These are phyloP conservation scores for Naganishia albida DNA, from an alignment of 1,284 basidiomycete genomes.

Conservation along the genomic window DNA sequence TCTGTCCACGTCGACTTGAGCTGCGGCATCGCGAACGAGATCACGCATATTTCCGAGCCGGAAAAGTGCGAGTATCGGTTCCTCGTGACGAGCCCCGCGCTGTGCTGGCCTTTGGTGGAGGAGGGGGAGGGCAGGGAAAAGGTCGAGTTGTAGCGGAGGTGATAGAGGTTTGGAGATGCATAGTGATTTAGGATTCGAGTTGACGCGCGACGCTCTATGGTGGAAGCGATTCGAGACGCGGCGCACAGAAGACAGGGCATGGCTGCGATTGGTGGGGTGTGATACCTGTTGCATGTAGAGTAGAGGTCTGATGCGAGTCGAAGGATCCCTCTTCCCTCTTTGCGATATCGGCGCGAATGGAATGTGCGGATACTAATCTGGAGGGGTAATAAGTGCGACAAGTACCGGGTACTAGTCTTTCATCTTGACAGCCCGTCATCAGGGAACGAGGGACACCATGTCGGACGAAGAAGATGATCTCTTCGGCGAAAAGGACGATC, in stretches of 20 bases:
- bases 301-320: too few species aligned
- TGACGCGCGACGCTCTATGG: too few species aligned
- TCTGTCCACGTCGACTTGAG: conserved; percentile 59
- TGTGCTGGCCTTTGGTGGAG: conserved; percentile 68
- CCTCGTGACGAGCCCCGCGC: conserved; percentile 80
- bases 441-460: conserved; percentile 23
- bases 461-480: conserved; percentile 29
- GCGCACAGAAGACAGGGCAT: too few species aligned
- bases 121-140: conserved; percentile 12
- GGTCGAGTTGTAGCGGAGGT: conserved; percentile 27
- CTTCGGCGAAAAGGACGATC: conserved; percentile 29
- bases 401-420: too few species aligned
- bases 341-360: too few species aligned
- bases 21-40: conserved; percentile 82
- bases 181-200: not conserved
- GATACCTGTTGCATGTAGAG: too few species aligned
- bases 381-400: too few species aligned
- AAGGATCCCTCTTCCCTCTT: too few species aligned
- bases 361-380: too few species aligned
- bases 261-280: too few species aligned
- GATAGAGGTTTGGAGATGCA: not conserved
- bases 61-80: conserved; percentile 98
- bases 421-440: too few species aligned
- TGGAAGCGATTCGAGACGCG: not conserved
- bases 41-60: conserved; percentile 81